Evolutionary conservation across 2,329 filamentous ascomycete species (phyloP), one percentile per base, ranked within the genome.

Genomic region (Escovopsis sp.): DNA sequence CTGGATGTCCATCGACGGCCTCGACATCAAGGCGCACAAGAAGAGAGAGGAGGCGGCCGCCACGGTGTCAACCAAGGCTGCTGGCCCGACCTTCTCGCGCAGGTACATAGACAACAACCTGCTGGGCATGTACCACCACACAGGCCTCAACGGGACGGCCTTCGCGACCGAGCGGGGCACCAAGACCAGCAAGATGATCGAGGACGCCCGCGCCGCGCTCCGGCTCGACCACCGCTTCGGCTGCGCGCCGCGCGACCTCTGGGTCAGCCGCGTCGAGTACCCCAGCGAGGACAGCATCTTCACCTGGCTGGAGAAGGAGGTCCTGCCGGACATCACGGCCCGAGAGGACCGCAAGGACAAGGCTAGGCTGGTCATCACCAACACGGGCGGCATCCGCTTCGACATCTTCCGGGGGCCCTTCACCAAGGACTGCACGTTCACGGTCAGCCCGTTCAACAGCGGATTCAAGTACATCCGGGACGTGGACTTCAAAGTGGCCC

Each of bases 41-140:
- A 52, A 49, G 3, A 47, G 50, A 0, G 37, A 51, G 2, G 21
- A 6, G 6, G 21, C 21, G 6, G 21, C 21, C 21, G 21, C 21
- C 21, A n/a, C n/a, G n/a, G n/a, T n/a, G n/a, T 51, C 54, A 5
- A 38, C 58, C 0, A 43, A 53, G 4, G 49, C 56, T 5, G 54
- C 56, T 0, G 59, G 75, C 30, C 68, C 63, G 2, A 6, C 21
- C 6, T 94, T 93, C 52, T 68, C 70, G 35, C 72, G 88, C 31
- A 72, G 79, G 39, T 96, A 94, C 56, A 88, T 96, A 41, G 88
- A 96, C 58, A 94, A 87, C 59, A 96, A 96, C 46, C 65, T 94
- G 0, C 81, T 75, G 41, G 90, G 86, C 1, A 68, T 92, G 39
- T 70, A 87, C 47, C 71, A 90, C 48, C 88, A 96, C 53, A 83